Conservation (phyloP, 192 early-diverging fungal genomes). For the Chytriomyces confervae region DNA sequence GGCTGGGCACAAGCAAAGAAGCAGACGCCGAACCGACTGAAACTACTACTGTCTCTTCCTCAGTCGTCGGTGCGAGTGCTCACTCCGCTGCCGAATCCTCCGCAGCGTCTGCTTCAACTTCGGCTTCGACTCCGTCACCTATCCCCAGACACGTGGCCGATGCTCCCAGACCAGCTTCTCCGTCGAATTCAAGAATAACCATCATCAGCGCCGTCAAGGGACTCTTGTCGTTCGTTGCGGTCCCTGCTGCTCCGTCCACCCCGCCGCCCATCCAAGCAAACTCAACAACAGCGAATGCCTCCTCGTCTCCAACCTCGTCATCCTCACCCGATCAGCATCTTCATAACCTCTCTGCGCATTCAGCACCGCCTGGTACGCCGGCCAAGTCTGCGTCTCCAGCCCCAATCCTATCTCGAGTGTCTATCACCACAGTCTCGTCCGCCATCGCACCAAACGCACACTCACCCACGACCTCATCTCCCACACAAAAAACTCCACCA, state of each 20-base stretch:
- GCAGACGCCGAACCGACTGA: too few relatives aligned
- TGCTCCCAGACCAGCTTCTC: too few relatives aligned
- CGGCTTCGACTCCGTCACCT: too few relatives aligned
- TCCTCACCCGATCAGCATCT: background rate
- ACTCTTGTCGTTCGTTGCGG: too few relatives aligned
- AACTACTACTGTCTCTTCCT: too few relatives aligned
- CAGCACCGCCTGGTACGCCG: background rate
- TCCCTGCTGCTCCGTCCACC: too few relatives aligned
- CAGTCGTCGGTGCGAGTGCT: background rate
- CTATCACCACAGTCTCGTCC: background rate
- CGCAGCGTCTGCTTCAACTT: background rate
- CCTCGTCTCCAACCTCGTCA: background rate
- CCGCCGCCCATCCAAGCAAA: too few relatives aligned
- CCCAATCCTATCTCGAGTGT: constrained; percentile 5
- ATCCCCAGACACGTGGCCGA: too few relatives aligned
- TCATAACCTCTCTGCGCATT: background rate
- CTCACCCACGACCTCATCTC: background rate
- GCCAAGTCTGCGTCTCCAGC: constrained; percentile 4
- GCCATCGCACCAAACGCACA: background rate
- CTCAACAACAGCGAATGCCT: background rate
- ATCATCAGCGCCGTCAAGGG: too few relatives aligned
- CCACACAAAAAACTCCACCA: background rate
- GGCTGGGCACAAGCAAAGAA: too few relatives aligned
- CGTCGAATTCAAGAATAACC: too few relatives aligned
- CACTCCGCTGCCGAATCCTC: background rate